phyloP scores from a whole-genome alignment of 2,329 filamentous ascomycete species.

The Colletotrichum acutatum region DNA sequence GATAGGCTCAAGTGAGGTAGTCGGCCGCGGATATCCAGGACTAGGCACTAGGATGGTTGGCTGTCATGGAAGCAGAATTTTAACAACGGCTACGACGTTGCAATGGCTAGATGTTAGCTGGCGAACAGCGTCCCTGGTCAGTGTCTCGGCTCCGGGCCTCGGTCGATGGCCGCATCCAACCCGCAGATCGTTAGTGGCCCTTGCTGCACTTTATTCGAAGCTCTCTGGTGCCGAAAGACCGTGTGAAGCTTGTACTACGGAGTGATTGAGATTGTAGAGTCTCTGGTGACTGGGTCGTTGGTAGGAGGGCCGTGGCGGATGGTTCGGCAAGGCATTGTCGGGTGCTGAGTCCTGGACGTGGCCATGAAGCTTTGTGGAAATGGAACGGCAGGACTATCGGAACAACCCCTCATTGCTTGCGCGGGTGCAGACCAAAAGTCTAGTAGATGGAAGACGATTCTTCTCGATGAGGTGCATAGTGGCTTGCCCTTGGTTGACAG shows the following conservation, averaged over 20 bases:
- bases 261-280: neutral
- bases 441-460: constrained; percentile 3
- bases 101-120: neutral
- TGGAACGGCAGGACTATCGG: neutral
- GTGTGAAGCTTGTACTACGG: neutral
- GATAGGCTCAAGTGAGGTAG: neutral
- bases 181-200: neutral
- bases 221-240: neutral
- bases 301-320: neutral
- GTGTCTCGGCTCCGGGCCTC: constrained; percentile 6
- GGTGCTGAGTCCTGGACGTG: neutral
- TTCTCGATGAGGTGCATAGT: constrained; percentile 21
- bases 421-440: neutral
- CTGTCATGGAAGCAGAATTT: neutral
- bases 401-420: constrained; percentile 12
- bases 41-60: constrained; percentile 14
- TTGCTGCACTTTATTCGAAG: neutral
- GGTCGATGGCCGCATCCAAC: neutral
- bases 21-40: neutral
- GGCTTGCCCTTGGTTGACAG: constrained; percentile 20
- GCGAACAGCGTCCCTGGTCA: neutral
- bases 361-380: neutral
- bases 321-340: neutral
- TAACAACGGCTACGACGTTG: neutral
- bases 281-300: neutral